Evolutionary conservation across 345 rosid species (phyloP).

Genomic region (Stellera chamaejasme): DNA sequence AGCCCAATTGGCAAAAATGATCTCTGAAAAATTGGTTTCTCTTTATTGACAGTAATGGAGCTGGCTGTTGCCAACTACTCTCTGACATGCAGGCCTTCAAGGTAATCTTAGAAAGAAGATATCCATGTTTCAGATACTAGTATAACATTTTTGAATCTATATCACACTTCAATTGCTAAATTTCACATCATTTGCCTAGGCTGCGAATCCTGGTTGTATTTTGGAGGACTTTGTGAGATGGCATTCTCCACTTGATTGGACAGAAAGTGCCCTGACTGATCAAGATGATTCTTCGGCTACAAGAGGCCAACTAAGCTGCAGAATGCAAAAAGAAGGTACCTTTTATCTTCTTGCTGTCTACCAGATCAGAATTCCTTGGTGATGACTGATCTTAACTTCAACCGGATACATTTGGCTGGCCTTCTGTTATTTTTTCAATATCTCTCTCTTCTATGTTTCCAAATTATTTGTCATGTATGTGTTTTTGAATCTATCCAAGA

Average conservation of each 20-base stretch:
- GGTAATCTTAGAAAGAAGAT: conserved; percentile 29
- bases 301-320: conserved; percentile 72
- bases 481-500: no score
- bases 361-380: neutral
- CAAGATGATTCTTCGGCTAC: conserved; percentile 35
- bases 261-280: conserved; percentile 37
- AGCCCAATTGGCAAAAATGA: no score
- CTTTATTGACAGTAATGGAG: conserved; percentile 67
- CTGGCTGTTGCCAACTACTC: conserved; percentile 90
- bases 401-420: neutral
- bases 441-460: neutral
- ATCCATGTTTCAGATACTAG: no score
- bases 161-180: neutral
- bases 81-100: conserved; percentile 98
- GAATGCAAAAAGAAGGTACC: conserved; percentile 91
- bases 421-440: neutral
- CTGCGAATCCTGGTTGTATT: conserved; percentile 94
- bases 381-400: neutral
- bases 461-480: neutral
- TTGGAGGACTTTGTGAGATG: conserved; percentile 94
- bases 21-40: neutral
- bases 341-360: conserved; percentile 8
- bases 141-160: neutral
- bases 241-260: conserved; percentile 97
- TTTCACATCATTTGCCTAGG: conserved; percentile 25